These are phyloP conservation scores for Aphanomyces invadans DNA, from an alignment of 352 stramenopile species.

Conservation along the genomic window DNA sequence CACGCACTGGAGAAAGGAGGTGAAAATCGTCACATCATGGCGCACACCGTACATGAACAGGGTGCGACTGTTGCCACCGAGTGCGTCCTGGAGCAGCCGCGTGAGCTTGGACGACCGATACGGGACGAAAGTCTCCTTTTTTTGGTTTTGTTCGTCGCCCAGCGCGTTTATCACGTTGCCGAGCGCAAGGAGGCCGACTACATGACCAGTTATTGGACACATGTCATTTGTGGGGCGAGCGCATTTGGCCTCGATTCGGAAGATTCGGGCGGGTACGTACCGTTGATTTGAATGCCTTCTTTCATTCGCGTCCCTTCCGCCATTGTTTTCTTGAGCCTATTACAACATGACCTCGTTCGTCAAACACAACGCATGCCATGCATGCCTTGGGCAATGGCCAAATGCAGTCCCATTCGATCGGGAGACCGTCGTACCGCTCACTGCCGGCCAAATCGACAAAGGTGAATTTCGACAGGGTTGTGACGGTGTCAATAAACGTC, in stretches of 20 bases:
- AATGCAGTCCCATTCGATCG: too few species aligned
- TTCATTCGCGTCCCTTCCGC: conserved; percentile 82
- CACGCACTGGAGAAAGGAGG: conserved; percentile 48
- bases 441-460: conserved; percentile 84
- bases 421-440: conserved; percentile 47
- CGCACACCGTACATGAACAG: conserved; percentile 67
- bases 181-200: conserved; percentile 65
- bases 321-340: conserved; percentile 68
- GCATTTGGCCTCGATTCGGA: too few species aligned
- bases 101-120: conserved; percentile 81
- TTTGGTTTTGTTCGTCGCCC: conserved; percentile 54
- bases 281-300: conserved; percentile 84
- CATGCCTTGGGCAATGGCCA: too few species aligned
- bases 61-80: conserved; percentile 82
- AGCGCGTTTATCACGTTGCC: conserved; percentile 85
- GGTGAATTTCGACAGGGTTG: conserved; percentile 67
- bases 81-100: conserved; percentile 69
- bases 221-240: too few species aligned
- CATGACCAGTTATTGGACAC: background rate
- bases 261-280: too few species aligned
- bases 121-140: conserved; percentile 34
- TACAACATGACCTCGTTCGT: too few species aligned
- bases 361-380: too few species aligned
- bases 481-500: conserved; percentile 25
- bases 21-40: background rate